A percentile compares a stretch with the other conserved stretches of the same genome.
Conservation (phyloP, 2,329 filamentous ascomycete species). For the Apiospora aurea region DNA sequence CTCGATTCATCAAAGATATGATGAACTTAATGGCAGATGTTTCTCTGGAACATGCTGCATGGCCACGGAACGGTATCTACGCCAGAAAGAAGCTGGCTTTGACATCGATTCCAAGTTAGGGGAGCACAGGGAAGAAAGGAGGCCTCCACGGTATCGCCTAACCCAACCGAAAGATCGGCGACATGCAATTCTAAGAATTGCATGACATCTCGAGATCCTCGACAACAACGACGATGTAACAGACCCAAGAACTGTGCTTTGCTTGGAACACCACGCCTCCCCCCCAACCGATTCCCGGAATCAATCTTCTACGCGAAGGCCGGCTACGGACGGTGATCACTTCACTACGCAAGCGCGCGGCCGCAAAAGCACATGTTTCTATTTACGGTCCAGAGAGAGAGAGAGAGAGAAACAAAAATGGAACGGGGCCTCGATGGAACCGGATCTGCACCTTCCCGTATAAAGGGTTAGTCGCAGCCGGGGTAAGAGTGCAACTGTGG, state of each 20-base stretch:
- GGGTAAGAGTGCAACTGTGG: constrained; percentile 1
- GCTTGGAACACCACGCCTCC: background rate
- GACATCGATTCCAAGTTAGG: background rate
- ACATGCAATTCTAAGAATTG: background rate
- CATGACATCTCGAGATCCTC: background rate
- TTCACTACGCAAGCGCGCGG: background rate
- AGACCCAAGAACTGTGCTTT: background rate
- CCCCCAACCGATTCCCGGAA: background rate
- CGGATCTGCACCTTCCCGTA: constrained; percentile 12
- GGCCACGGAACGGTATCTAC: background rate
- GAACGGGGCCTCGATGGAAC: background rate
- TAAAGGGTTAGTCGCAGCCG: constrained; percentile 12
- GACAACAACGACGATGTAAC: background rate
- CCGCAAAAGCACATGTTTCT: background rate
- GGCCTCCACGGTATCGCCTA: background rate
- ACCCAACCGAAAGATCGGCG: background rate
- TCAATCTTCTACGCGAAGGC: background rate
- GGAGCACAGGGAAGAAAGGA: background rate
- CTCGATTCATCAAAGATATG: no score
- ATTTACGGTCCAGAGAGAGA: background rate
- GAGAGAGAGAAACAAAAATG: constrained; percentile 9
- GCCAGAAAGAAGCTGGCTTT: background rate
- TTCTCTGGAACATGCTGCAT: background rate
- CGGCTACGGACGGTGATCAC: background rate
- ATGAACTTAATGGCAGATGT: no score